Percentiles rank a stretch among this genome's conserved stretches.
These are phyloP conservation scores for Diaporthe aspalathi DNA, from an alignment of 2,329 filamentous ascomycete genomes.

Conservation along the genomic window DNA sequence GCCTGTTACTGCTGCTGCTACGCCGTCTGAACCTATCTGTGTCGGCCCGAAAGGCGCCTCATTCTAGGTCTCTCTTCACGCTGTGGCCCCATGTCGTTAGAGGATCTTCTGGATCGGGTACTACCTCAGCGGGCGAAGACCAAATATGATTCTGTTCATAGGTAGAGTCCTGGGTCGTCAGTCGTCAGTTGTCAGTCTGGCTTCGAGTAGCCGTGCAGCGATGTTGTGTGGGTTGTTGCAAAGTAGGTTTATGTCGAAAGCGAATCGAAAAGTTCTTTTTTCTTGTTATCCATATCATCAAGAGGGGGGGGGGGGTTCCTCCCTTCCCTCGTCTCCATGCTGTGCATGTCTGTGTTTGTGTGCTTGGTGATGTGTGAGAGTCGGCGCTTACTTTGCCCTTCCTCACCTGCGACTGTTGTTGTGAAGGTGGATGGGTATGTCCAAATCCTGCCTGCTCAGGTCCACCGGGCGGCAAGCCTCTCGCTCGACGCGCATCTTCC, in stretches of 20 bases:
- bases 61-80: not conserved
- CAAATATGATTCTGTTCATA: constrained; percentile 21
- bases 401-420: not conserved
- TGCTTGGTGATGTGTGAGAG: too few species aligned
- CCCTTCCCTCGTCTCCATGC: not conserved
- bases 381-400: not conserved
- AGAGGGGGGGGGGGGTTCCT: too few species aligned
- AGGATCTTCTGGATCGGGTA: too few species aligned
- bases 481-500: too few species aligned
- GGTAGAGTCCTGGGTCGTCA: constrained; percentile 28
- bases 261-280: constrained; percentile 29
- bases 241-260: constrained; percentile 35
- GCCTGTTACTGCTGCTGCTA: not conserved
- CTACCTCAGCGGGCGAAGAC: not conserved
- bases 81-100: too few species aligned
- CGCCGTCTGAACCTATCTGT: not conserved
- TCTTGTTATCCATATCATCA: constrained; percentile 15
- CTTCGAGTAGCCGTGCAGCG: constrained; percentile 21
- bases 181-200: constrained; percentile 5
- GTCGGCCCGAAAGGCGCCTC: not conserved
- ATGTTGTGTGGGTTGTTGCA: constrained; percentile 29
- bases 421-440: not conserved
- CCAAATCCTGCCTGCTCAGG: too few species aligned
- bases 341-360: too few species aligned
- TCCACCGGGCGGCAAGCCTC: too few species aligned